These are phyloP conservation scores for Dictyostelium firmibasis DNA, from an alignment of 78 protist species.

Conservation along the genomic window DNA sequence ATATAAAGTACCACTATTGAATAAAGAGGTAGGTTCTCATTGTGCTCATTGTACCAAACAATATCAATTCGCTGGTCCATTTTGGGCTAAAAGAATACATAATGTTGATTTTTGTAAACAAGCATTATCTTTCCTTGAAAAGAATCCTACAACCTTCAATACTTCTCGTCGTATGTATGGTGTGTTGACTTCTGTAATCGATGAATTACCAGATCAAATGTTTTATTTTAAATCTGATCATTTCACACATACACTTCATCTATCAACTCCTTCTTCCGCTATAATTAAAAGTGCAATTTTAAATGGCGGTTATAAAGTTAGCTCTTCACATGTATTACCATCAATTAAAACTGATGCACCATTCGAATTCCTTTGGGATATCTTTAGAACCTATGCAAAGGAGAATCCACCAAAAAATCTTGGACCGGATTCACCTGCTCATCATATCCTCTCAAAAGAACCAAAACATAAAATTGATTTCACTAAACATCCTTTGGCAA, in stretches of 20 bases:
- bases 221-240: conserved; percentile 61
- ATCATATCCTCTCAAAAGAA: conserved; percentile 27
- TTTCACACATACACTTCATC: conserved; percentile 61
- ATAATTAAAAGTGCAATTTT: conserved; percentile 76
- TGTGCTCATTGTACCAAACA: conserved; percentile 42
- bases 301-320: conserved; percentile 86
- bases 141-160: conserved; percentile 40
- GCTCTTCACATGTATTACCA: conserved; percentile 86
- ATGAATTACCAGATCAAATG: conserved; percentile 91
- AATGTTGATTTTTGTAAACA: conserved; percentile 26
- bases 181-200: conserved; percentile 65
- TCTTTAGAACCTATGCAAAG: conserved; percentile 67
- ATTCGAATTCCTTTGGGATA: conserved; percentile 79
- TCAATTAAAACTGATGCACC: conserved; percentile 95
- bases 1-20: conserved; percentile 30
- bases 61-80: conserved; percentile 91
- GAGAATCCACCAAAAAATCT: conserved; percentile 52
- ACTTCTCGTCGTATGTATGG: conserved; percentile 80
- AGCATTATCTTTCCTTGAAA: conserved; percentile 12
- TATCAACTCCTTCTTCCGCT: background rate
- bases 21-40: background rate
- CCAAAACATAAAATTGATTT: conserved; percentile 44
- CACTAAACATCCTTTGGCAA: conserved; percentile 34
- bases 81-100: conserved; percentile 92
- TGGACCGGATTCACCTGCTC: conserved; percentile 48